phyloP scores from a whole-genome alignment of 1,284 basidiomycete genomes.

The Sutorius eximius region DNA sequence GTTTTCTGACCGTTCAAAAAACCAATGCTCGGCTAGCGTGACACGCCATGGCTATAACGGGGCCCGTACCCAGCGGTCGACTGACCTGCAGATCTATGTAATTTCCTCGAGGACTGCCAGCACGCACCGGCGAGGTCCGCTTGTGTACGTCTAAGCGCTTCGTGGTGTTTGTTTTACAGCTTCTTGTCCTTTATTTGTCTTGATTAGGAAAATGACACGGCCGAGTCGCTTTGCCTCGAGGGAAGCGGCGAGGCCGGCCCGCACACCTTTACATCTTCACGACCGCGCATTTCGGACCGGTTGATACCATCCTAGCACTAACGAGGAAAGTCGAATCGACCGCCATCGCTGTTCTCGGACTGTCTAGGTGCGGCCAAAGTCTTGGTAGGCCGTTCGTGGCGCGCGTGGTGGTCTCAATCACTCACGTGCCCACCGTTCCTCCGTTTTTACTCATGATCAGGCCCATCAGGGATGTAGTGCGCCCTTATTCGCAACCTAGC shows the following conservation, averaged over 20 bases:
- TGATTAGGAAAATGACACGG: background rate
- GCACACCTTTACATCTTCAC: background rate
- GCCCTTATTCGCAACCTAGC: background rate
- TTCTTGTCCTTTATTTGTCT: background rate
- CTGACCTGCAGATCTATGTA: background rate
- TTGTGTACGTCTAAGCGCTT: conserved; percentile 4
- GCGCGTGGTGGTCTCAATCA: background rate
- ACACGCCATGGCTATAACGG: conserved; percentile 1
- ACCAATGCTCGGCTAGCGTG: conserved; percentile 9
- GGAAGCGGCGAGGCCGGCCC: background rate
- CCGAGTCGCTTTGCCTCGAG: background rate
- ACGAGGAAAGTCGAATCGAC: background rate
- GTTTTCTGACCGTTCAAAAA: background rate
- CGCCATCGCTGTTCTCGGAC: conserved; percentile 43
- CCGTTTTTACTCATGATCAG: background rate
- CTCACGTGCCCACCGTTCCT: background rate
- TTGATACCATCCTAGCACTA: conserved; percentile 17
- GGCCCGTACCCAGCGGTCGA: background rate
- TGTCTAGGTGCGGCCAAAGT: conserved; percentile 40
- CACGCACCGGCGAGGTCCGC: conserved; percentile 1
- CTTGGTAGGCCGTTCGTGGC: background rate
- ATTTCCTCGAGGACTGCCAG: background rate
- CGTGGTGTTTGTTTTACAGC: background rate
- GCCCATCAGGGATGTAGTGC: too few species aligned
- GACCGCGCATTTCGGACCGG: background rate